A percentile compares a stretch with the other conserved stretches of the same genome.
Evolutionary conservation across 768 basidiomycete species (phyloP).

Genomic region (Cantharellus cinnabarinus): DNA sequence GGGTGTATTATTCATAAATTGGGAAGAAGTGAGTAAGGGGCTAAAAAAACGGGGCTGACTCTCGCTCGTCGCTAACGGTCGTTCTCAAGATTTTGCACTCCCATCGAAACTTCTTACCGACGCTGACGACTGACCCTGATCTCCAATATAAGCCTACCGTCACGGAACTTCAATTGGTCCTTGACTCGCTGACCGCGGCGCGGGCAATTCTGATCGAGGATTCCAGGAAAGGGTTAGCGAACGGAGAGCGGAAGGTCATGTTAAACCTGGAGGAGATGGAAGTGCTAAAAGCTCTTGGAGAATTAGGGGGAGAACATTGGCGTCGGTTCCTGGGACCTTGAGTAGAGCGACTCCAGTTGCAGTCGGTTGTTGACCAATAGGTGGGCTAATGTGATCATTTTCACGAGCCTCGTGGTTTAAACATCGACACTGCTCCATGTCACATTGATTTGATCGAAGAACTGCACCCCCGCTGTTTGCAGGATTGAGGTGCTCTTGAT

Average conservation of each 20-base stretch:
- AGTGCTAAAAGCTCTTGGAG: constrained; percentile 67
- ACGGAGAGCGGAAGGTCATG: constrained; percentile 37
- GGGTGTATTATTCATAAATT: constrained; percentile 74
- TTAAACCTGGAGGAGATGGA: constrained; percentile 72
- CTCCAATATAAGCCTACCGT: constrained; percentile 35
- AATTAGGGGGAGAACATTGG: constrained; percentile 34
- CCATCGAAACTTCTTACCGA: constrained; percentile 46
- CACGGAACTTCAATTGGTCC: constrained; percentile 43
- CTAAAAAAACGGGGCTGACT: constrained; percentile 1
- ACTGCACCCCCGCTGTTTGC: no score
- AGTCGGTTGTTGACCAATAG: no score
- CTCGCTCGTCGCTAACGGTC: not conserved
- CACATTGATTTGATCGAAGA: no score
- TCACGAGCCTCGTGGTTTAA: no score
- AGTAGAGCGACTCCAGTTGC: not conserved
- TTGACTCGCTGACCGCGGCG: constrained; percentile 58
- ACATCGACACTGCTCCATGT: no score
- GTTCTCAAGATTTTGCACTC: constrained; percentile 44
- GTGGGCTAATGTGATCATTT: no score
- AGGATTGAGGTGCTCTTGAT: no score
- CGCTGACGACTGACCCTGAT: constrained; percentile 39
- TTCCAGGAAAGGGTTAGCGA: constrained; percentile 35
- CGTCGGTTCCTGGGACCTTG: constrained; percentile 15
- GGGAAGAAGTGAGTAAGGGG: constrained; percentile 44
- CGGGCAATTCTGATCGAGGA: constrained; percentile 60